Percentiles rank a stretch among this genome's conserved stretches.
These are phyloP conservation scores for Ceratocystis papillata DNA, from an alignment of 2,329 filamentous ascomycete species.

Conservation along the genomic window DNA sequence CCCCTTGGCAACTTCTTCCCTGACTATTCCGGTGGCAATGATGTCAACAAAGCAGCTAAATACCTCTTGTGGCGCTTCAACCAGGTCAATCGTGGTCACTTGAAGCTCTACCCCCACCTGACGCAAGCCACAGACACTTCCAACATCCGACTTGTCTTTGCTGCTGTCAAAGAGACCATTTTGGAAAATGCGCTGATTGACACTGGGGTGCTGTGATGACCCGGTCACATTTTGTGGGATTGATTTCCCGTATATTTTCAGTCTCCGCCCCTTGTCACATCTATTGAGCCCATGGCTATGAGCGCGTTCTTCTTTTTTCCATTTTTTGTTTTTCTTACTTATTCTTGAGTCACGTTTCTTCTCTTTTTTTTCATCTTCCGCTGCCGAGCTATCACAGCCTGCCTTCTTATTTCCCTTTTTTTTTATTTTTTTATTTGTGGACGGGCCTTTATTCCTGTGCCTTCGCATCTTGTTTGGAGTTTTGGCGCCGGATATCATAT, in stretches of 20 bases:
- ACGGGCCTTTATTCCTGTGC: constrained; percentile 16
- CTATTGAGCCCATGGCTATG: neutral
- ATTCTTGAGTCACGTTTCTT: neutral
- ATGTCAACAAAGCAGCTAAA: constrained; percentile 95
- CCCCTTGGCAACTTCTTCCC: constrained; percentile 93
- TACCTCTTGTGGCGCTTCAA: constrained; percentile 98
- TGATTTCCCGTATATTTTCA: no score
- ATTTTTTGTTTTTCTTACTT: neutral
- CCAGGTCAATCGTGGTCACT: constrained; percentile 89
- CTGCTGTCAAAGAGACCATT: constrained; percentile 97
- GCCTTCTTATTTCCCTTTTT: neutral
- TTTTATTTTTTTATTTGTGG: constrained; percentile 1
- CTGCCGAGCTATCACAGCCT: constrained; percentile 8
- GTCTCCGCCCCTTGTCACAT: neutral
- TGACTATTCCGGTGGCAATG: constrained; percentile 93
- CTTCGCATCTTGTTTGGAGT: constrained; percentile 20
- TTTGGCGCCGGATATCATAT: constrained; percentile 17
- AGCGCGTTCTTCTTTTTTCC: neutral
- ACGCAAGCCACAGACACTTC: constrained; percentile 98
- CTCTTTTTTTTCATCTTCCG: neutral
- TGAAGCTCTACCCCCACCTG: constrained; percentile 93
- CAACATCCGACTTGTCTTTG: constrained; percentile 95
- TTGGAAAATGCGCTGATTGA: constrained; percentile 96
- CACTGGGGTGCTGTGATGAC: constrained; percentile 70
- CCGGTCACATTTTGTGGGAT: neutral